Percentiles rank a stretch among this genome's conserved stretches.
Evolutionary conservation across 495 filamentous ascomycete genomes (phyloP).

Genomic region (Xylaria acuta): DNA sequence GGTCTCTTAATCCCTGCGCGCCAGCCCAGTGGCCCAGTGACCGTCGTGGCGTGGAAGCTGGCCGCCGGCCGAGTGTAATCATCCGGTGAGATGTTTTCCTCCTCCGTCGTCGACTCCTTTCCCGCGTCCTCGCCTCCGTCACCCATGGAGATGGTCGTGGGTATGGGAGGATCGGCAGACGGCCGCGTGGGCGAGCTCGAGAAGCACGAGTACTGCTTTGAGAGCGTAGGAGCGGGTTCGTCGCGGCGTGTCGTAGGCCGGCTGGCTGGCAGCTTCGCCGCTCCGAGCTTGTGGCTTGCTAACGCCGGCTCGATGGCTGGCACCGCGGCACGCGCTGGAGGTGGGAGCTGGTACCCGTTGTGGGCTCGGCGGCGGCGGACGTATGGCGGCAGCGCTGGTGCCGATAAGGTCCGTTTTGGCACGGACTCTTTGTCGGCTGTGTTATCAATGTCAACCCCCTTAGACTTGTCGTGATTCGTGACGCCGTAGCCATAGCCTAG

Average conservation of each 20-base stretch:
- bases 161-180: conserved; percentile 8
- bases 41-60: conserved; percentile 52
- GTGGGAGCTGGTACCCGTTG: conserved; percentile 12
- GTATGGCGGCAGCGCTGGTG: conserved; percentile 25
- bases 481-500: conserved; percentile 44
- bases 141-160: neutral
- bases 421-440: conserved; percentile 14
- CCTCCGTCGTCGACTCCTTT: conserved; percentile 22
- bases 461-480: conserved; percentile 40
- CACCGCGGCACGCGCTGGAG: conserved; percentile 22
- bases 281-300: conserved; percentile 45
- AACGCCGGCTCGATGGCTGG: conserved; percentile 45
- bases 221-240: conserved; percentile 30
- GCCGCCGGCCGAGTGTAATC: conserved; percentile 45
- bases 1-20: conserved; percentile 44
- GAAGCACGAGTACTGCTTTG: conserved; percentile 54
- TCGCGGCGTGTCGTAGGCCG: conserved; percentile 22
- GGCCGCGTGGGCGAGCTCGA: conserved; percentile 54
- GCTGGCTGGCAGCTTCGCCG: conserved; percentile 34
- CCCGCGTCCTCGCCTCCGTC: neutral
- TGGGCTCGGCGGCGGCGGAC: conserved; percentile 16
- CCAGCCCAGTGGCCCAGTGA: conserved; percentile 38
- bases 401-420: conserved; percentile 27
- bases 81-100: conserved; percentile 39
- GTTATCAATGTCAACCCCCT: conserved; percentile 18